Evolutionary conservation across 1,284 basidiomycete genomes (phyloP), one percentile per base, ranked within the genome.

Genomic region (Ceratobasidium sp.): DNA sequence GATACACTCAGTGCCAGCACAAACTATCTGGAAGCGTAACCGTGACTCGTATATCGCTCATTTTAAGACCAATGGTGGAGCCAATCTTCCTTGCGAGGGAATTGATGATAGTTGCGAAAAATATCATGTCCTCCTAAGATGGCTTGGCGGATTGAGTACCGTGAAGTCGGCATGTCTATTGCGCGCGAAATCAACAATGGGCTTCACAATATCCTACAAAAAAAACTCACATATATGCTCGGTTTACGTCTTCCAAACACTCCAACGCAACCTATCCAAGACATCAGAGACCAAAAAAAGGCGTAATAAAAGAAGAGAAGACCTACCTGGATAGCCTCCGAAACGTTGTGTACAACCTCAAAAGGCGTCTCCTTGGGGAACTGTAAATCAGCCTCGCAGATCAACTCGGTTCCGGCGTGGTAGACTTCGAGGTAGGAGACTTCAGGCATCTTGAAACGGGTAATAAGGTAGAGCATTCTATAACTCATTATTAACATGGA

Each of bases 351-450:
- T 9, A 73, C 70, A 20, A 54, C 70, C 26, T 73, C 70, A 62
- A 73, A 73, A n/a, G 70, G 33, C 26, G 70, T 73, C 23, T 73
- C 57, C 38, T 62, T 73, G 2, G 70, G 57, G 23, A 73, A 73
- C 57, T 73, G 70, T 1, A 73, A 3, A 52, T 73, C 70, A 9
- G 70, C 70, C 28, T 73, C 70, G 57, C 70, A 73, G 42, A 73
- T 62, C 13, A 73, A 33, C 46, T 73, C 56, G 10, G 70, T 73
- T 26, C 70, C 70, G 17, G 70, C 57, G 56, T 73, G 70, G 44
- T 73, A 73, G 20, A 73, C 70, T n/a, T 73, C 70, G 42, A 73
- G 70, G 26, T 73, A 73, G n/a, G 70, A 73, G 12, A 73, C 70
- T 61, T 46, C 9, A 23, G 70, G 70, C 40, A 56, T 73, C 23